phyloP scores from a whole-genome alignment of 768 basidiomycete species.

The Lactifluus volemus region DNA sequence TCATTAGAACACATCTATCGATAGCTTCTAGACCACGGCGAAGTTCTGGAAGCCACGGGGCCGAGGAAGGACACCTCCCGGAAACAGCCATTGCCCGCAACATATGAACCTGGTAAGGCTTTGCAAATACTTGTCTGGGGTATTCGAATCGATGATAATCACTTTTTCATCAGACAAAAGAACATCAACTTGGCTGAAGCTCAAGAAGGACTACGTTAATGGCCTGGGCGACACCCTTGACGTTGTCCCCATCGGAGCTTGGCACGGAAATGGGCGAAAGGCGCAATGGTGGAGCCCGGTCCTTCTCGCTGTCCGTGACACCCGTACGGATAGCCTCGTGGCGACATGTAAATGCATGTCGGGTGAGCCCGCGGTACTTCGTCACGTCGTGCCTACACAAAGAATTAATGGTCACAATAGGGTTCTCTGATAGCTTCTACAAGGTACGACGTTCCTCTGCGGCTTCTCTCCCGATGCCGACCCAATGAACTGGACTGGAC shows the following conservation, averaged over 20 bases:
- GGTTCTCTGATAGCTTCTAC: constrained; percentile 81
- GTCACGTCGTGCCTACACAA: background rate
- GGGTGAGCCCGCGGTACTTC: constrained; percentile 33
- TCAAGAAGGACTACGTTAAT: constrained; percentile 88
- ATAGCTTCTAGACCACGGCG: constrained; percentile 59
- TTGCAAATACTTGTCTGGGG: constrained; percentile 4
- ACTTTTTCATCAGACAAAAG: constrained; percentile 50
- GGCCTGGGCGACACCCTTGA: constrained; percentile 72
- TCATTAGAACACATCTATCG: background rate
- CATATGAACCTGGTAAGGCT: constrained; percentile 65
- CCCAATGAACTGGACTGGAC: background rate
- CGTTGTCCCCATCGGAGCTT: constrained; percentile 68
- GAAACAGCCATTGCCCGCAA: constrained; percentile 67
- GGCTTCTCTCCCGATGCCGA: background rate
- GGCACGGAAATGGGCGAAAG: constrained; percentile 88
- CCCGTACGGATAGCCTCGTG: constrained; percentile 49
- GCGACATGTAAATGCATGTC: constrained; percentile 91
- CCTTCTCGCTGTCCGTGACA: constrained; percentile 68
- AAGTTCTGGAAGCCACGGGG: constrained; percentile 28
- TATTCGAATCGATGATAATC: background rate
- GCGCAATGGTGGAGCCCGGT: constrained; percentile 90
- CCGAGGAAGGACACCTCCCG: constrained; percentile 33
- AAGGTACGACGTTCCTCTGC: constrained; percentile 36
- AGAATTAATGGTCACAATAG: constrained; percentile 28
- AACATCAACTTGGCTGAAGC: constrained; percentile 80